Conservation (phyloP, 306 rosid species). For the Citrullus mucosospermus region DNA sequence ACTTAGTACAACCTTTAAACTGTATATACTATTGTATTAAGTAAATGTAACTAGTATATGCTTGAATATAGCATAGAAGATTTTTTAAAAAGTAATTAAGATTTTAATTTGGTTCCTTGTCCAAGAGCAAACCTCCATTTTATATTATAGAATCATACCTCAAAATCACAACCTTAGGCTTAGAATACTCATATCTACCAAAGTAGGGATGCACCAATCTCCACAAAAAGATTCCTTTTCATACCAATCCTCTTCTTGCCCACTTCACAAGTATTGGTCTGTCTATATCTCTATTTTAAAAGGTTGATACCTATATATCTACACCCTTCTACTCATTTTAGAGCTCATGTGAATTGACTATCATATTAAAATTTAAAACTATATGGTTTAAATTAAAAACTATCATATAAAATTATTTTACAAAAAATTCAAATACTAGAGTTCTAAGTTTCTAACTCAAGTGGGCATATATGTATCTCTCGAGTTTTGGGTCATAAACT, state of each 20-base stretch:
- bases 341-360: background rate
- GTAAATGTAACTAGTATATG: no score
- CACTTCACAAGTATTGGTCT: background rate
- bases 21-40: no score
- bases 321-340: background rate
- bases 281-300: background rate
- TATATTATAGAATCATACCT: background rate
- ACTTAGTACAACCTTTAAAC: background rate
- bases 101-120: background rate
- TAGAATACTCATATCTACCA: background rate
- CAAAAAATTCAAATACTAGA: no score
- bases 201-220: background rate
- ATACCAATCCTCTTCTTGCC: background rate
- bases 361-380: background rate
- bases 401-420: no score
- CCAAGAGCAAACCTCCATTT: background rate
- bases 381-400: no score
- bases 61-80: background rate
- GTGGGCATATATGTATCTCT: background rate
- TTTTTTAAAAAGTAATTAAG: no score
- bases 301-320: background rate
- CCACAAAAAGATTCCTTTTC: background rate
- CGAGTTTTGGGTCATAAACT: background rate
- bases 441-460: background rate
- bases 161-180: background rate